A percentile compares a stretch with the other conserved stretches of the same genome.
These are phyloP conservation scores for Kodamaea lidongshanica DNA, from an alignment of 805 yeast genomes.

Conservation along the genomic window DNA sequence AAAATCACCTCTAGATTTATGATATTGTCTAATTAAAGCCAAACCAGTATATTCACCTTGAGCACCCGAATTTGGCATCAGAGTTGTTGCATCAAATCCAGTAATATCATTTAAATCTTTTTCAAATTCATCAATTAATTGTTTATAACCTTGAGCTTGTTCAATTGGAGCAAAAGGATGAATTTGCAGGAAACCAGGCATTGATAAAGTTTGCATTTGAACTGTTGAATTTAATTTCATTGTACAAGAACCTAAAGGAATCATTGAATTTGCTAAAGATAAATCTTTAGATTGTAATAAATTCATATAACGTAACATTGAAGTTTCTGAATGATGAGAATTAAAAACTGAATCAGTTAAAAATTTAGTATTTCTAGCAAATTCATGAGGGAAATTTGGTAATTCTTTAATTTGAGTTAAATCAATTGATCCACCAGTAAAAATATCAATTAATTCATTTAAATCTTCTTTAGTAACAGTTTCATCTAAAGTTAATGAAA, in stretches of 20 bases:
- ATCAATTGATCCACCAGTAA: slow-evolving; percentile 38
- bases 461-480: slow-evolving; percentile 66
- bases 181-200: slow-evolving; percentile 84
- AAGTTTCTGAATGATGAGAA: slow-evolving; percentile 86
- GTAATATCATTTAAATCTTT: slow-evolving; percentile 85
- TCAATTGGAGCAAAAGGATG: slow-evolving; percentile 91
- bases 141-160: slow-evolving; percentile 84
- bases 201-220: slow-evolving; percentile 88
- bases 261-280: slow-evolving; percentile 94
- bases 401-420: slow-evolving; percentile 25
- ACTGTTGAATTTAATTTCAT: slow-evolving; percentile 96
- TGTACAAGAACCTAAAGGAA: slow-evolving; percentile 95
- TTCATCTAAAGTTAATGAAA: slow-evolving; percentile 88
- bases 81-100: slow-evolving; percentile 83
- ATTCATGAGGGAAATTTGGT: slow-evolving; percentile 46
- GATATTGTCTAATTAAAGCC: slow-evolving; percentile 74
- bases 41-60: slow-evolving; percentile 97
- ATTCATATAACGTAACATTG: slow-evolving; percentile 87
- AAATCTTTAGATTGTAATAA: slow-evolving; percentile 78
- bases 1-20: slow-evolving; percentile 60
- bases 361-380: slow-evolving; percentile 51
- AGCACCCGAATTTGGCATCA: slow-evolving; percentile 97
- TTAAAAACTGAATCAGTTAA: slow-evolving; percentile 76
- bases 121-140: slow-evolving; percentile 71
- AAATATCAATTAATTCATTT: slow-evolving; percentile 48